Percentiles rank a stretch among this genome's conserved stretches.
Conservation (phyloP, 1,284 basidiomycete genomes). For the Ceratobasidium sp. region DNA sequence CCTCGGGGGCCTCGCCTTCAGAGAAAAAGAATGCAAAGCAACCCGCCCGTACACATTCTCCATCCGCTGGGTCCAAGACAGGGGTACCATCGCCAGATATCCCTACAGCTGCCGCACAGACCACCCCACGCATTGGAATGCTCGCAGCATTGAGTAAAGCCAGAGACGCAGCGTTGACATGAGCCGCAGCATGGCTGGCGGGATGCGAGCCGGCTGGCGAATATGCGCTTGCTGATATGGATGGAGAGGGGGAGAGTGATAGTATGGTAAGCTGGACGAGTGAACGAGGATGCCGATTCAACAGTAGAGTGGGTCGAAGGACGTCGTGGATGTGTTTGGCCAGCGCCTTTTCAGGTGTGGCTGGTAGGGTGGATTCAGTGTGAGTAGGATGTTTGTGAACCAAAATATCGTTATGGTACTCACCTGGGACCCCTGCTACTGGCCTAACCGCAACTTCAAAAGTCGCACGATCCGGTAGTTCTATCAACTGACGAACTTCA, state of each 20-base stretch:
- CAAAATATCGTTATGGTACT: neutral
- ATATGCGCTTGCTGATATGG: constrained; percentile 42
- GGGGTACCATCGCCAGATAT: constrained; percentile 34
- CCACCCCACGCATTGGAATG: constrained; percentile 70
- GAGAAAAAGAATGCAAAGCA: constrained; percentile 72
- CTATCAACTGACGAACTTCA: constrained; percentile 62
- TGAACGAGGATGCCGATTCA: constrained; percentile 68
- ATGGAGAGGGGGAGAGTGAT: constrained; percentile 53
- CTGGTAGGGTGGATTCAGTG: constrained; percentile 18
- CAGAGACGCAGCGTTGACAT: constrained; percentile 70
- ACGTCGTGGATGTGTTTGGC: constrained; percentile 40
- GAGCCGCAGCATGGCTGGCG: constrained; percentile 53
- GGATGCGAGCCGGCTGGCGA: constrained; percentile 43
- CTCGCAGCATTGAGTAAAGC: constrained; percentile 71
- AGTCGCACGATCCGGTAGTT: constrained; percentile 71
- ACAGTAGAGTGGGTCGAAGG: constrained; percentile 61
- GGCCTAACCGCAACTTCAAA: constrained; percentile 75
- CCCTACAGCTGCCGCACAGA: constrained; percentile 68
- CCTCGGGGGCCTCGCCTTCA: constrained; percentile 33
- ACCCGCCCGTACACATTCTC: constrained; percentile 58
- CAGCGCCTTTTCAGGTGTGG: constrained; percentile 41
- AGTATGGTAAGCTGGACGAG: constrained; percentile 75
- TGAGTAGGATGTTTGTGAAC: neutral
- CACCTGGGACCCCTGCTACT: constrained; percentile 63
- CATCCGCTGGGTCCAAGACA: constrained; percentile 62